A percentile compares a stretch with the other conserved stretches of the same genome.
These are phyloP conservation scores for Phlyctochytrium planicorne DNA, from an alignment of 192 early-diverging fungal species.

Conservation along the genomic window DNA sequence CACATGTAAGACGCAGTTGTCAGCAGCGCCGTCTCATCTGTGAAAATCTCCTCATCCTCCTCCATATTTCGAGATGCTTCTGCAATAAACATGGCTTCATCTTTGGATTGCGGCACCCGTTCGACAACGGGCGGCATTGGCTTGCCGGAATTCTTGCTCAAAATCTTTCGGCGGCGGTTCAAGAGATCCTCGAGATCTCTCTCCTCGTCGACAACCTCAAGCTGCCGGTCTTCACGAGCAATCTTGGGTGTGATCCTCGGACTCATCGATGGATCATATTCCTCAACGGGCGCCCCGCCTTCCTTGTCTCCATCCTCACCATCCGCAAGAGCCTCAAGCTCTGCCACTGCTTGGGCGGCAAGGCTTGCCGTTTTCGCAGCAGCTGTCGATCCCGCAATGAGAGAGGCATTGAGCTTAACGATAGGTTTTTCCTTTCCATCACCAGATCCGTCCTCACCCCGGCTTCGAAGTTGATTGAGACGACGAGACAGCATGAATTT, in stretches of 20 bases:
- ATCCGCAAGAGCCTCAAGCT: slow-evolving; percentile 51
- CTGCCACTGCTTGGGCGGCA: slow-evolving; percentile 37
- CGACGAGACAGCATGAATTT: slow-evolving; percentile 69
- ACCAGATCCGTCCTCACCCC: too few relatives aligned
- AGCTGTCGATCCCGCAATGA: too few relatives aligned
- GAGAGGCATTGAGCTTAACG: too few relatives aligned
- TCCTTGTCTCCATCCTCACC: slow-evolving; percentile 48
- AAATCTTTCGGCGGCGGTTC: slow-evolving; percentile 11
- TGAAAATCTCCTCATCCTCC: slow-evolving; percentile 78
- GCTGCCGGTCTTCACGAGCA: slow-evolving; percentile 51
- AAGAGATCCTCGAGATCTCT: slow-evolving; percentile 59
- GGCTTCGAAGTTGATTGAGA: slow-evolving; percentile 67
- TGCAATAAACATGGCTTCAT: slow-evolving; percentile 43
- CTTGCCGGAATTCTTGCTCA: slow-evolving; percentile 18
- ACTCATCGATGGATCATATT: slow-evolving; percentile 64
- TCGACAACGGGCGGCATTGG: slow-evolving; percentile 19
- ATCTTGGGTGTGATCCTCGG: slow-evolving; percentile 55
- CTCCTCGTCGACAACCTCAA: slow-evolving; percentile 57
- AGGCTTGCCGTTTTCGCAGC: slow-evolving; percentile 24
- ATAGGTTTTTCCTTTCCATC: too few relatives aligned
- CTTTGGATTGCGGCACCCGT: slow-evolving; percentile 9
- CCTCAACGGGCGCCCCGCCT: slow-evolving; percentile 11
- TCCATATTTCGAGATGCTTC: slow-evolving; percentile 75
- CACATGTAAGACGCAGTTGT: slow-evolving; percentile 45
- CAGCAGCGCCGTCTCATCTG: slow-evolving; percentile 55